Conservation (phyloP, 495 filamentous ascomycete genomes). For the Penicillium pulvis region DNA sequence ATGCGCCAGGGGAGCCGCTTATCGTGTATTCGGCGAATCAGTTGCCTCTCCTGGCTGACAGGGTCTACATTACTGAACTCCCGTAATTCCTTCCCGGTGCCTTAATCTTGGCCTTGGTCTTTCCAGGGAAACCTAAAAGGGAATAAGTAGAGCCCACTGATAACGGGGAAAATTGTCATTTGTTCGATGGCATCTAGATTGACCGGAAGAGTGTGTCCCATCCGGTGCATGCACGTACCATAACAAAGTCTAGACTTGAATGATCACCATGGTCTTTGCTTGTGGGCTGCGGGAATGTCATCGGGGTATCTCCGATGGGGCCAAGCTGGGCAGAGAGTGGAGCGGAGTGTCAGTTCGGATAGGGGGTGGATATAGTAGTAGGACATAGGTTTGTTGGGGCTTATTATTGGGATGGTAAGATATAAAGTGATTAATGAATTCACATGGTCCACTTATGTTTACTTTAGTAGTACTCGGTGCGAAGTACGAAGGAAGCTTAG, state of each 20-base stretch:
- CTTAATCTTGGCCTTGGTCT: no score
- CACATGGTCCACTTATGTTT: neutral
- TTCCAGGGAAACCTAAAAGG: neutral
- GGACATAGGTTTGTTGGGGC: no score
- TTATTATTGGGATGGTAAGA: neutral
- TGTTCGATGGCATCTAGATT: no score
- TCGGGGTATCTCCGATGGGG: conserved; percentile 3
- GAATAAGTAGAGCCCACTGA: neutral
- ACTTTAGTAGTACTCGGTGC: neutral
- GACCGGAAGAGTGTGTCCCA: neutral
- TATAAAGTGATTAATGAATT: neutral
- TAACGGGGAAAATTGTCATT: neutral
- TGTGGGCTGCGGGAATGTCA: neutral
- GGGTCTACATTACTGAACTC: no score
- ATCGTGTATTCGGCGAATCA: neutral
- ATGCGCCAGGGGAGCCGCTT: neutral
- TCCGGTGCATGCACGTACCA: neutral
- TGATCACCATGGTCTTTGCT: neutral
- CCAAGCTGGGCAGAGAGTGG: neutral
- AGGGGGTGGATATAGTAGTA: neutral
- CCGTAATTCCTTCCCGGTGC: no score
- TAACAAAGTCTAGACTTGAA: neutral
- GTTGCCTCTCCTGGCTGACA: no score
- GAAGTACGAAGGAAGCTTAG: neutral
- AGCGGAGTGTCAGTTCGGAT: neutral